phyloP scores from a whole-genome alignment of 2,329 filamentous ascomycete species.

The Phyllosticta citribraziliensis region DNA sequence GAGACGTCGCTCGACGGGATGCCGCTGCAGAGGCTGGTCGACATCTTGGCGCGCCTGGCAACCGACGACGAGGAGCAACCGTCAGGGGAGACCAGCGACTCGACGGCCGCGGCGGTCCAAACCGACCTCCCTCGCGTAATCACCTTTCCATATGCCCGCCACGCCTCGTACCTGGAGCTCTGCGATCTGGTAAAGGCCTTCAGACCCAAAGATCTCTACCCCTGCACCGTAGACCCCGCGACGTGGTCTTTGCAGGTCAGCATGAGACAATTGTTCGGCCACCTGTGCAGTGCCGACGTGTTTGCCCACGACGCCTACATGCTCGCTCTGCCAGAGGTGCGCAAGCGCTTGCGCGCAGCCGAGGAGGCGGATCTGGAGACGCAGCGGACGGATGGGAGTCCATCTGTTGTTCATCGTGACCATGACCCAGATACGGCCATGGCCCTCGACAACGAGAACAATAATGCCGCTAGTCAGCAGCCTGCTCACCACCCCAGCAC shows the following conservation, averaged over 20 bases:
- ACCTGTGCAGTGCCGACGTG: slow-evolving; percentile 48
- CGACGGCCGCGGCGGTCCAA: neutral
- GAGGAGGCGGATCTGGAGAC: neutral
- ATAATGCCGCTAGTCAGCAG: no score
- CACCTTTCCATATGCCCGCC: slow-evolving; percentile 76
- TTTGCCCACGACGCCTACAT: slow-evolving; percentile 61
- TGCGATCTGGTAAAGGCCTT: slow-evolving; percentile 60
- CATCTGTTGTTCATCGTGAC: neutral
- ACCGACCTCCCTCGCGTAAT: slow-evolving; percentile 16
- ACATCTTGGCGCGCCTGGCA: slow-evolving; percentile 14
- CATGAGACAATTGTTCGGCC: slow-evolving; percentile 62
- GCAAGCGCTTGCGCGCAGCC: neutral
- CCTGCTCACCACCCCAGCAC: no score
- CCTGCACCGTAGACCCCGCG: slow-evolving; percentile 58
- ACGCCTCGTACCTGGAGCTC: slow-evolving; percentile 77
- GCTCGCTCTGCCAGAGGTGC: slow-evolving; percentile 21
- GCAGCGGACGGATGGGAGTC: slow-evolving; percentile 1
- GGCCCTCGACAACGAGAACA: no score
- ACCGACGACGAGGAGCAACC: neutral
- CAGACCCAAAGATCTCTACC: slow-evolving; percentile 66
- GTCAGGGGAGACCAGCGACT: neutral
- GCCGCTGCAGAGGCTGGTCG: slow-evolving; percentile 23
- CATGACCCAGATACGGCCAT: no score
- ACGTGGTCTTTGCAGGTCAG: slow-evolving; percentile 56
- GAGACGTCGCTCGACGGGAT: slow-evolving; percentile 16